These are phyloP conservation scores for Xylaria venustula DNA, from an alignment of 495 filamentous ascomycete genomes.

Conservation along the genomic window DNA sequence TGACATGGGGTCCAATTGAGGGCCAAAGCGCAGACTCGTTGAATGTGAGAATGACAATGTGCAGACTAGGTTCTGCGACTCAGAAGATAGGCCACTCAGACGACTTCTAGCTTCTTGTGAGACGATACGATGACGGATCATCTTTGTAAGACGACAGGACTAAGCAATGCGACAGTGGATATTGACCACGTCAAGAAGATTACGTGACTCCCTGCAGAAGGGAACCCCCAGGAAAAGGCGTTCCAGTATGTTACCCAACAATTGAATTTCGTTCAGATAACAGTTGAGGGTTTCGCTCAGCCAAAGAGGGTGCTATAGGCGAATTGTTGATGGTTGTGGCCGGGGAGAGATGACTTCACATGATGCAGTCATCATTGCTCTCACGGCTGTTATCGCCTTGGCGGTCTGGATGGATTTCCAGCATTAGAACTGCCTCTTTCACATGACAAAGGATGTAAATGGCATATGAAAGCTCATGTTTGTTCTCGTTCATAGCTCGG, in stretches of 20 bases:
- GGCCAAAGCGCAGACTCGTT: too few species aligned
- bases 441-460: too few species aligned
- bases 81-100: neutral
- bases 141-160: neutral
- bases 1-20: too few species aligned
- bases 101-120: neutral
- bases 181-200: neutral
- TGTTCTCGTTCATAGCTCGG: too few species aligned
- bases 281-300: too few species aligned
- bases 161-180: neutral
- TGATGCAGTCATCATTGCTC: neutral
- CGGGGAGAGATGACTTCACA: neutral
- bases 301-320: too few species aligned
- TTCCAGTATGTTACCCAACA: neutral
- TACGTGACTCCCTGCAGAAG: neutral
- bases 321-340: too few species aligned
- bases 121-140: neutral
- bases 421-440: neutral
- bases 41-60: too few species aligned
- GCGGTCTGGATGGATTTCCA: neutral
- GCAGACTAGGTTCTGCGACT: too few species aligned
- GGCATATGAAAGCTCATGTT: too few species aligned
- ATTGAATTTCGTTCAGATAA: too few species aligned
- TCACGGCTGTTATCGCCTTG: neutral
- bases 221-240: neutral